Conservation (phyloP, 495 filamentous ascomycete genomes). For the Penicilliopsis zonata region DNA sequence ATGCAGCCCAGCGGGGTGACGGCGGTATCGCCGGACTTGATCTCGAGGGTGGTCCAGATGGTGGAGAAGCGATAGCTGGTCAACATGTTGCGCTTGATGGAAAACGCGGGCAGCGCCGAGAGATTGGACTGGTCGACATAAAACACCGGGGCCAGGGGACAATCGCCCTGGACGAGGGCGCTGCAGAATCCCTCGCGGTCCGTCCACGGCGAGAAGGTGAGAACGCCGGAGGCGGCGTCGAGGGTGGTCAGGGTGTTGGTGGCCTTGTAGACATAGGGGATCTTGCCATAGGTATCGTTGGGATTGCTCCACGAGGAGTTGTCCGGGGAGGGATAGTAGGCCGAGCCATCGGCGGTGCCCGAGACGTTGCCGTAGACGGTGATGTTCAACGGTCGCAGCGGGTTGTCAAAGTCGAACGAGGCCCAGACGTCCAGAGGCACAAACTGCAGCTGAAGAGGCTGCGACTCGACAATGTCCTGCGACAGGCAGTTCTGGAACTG, state of each 20-base stretch:
- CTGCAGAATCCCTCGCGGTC: constrained; percentile 48
- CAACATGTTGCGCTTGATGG: constrained; percentile 61
- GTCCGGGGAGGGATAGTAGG: constrained; percentile 37
- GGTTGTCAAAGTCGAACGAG: constrained; percentile 48
- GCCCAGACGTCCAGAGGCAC: constrained; percentile 61
- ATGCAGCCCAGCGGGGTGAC: constrained; percentile 65
- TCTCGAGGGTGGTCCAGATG: constrained; percentile 52
- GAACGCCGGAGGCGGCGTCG: constrained; percentile 50
- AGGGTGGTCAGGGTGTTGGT: constrained; percentile 60
- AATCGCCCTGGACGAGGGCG: constrained; percentile 45
- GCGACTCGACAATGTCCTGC: constrained; percentile 40
- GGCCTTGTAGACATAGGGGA: constrained; percentile 40
- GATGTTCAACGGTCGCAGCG: constrained; percentile 57
- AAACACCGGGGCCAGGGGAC: constrained; percentile 69
- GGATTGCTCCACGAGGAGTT: constrained; percentile 40
- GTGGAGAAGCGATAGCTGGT: constrained; percentile 79
- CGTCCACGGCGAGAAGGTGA: constrained; percentile 58
- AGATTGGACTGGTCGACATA: constrained; percentile 40
- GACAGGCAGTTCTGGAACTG: constrained; percentile 76
- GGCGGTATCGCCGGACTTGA: constrained; percentile 59
- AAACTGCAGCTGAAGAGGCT: constrained; percentile 61
- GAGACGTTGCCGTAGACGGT: constrained; percentile 88
- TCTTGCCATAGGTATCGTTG: constrained; percentile 61
- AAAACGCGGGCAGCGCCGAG: constrained; percentile 53
- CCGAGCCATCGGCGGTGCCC: constrained; percentile 37